Evolutionary conservation across 2,329 filamentous ascomycete species (phyloP), one percentile per base, ranked within the genome.

Genomic region (Nemania sp.): DNA sequence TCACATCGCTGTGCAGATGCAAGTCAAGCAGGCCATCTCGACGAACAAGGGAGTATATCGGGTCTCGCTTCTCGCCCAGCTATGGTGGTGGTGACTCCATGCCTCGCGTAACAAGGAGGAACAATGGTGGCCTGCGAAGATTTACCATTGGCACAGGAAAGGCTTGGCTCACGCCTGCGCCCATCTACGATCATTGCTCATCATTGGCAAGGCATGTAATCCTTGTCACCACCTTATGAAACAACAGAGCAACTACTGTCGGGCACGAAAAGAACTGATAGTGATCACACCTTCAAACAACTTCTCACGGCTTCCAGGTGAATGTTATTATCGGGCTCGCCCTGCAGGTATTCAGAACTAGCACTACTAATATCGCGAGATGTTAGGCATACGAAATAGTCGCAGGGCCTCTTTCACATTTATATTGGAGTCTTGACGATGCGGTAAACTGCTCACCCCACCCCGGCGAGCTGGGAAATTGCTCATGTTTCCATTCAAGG

Each of bases 131-230:
- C 20, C 61, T 73, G 73, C 70, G 68, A 70, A 72, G 65, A 73
- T 71, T 72, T 74, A 69, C 70, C 62, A 75, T 76, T 75, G 72
- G 73, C 68, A 69, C 61, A 64, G 59, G 68, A 58, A 61, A 57
- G 64, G 67, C 57, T 69, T 71, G 63, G 52, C 61, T 61, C 52
- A 72, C 41, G 64, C 64, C 24, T 58, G 66, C 62, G 54, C 66
- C 70, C 64, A 69, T 62, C 66, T 59, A 66, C 66, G 72, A 72
- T 65, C 64, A 70, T 72, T 65, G 66, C 64, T 71, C 68, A 58
- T 60, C 51, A 70, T 63, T 71, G 66, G 67, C 71, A 69, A 67
- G 66, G 62, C n/a, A n/a, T n/a, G n/a, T 53, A 61, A 70, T 71
- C 65, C 68, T 68, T 73, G 72, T 70, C 70, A 64, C 53, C 66